Base-by-base conservation (phyloP, 140 eudicot genomes). In the Erigeron philadelphicus region DNA sequence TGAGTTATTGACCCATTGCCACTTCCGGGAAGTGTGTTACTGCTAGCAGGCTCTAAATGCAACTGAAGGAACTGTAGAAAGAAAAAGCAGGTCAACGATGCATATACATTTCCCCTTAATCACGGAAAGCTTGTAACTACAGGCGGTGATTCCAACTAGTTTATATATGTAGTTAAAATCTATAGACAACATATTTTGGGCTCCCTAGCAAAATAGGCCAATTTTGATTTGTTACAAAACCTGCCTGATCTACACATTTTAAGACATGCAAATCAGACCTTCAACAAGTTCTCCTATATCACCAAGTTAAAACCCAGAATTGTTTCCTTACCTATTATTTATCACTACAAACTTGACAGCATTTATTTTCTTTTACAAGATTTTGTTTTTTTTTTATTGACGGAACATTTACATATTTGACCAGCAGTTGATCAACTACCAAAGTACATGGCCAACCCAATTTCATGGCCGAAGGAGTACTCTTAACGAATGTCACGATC, bases 41-140 rank as follows among this genome's bases (percentile, higher is more conserved):
- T 63, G 70, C 98, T 93, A 67, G 98, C 98, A 70, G 96, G 96
- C 59, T 89, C 95, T 75, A 93, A 77, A 81, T 86, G 95, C 81
- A 93, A 74, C 75, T 93, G 96, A 72, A 93, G 96, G 73, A 93
- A 93, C 98, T 93, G 96, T 56, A 31, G 12, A 17, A 71, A 63
- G 12, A 59, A 35, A 56, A 74, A 46, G 54, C 44, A 69, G 71
- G 58, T 12, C 55, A 64, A 17, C 57, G 45, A 61, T 10, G 23
- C 46, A 9, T 21, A 44, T 9, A 44, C 21, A 46, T 46, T 42
- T 12, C 17, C 17, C 59, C 5, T 53, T 21, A 16, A 12, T 38
- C 68, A 35, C 31, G 41, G 38, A 49, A 71, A 45, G 59, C 44
- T 40, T 18, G 64, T 9, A 60, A 46, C n/a, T 41, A 2, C 19